Evolutionary conservation across 2,329 filamentous ascomycete species (phyloP).

Genomic region (Trichoderma atroviride): DNA sequence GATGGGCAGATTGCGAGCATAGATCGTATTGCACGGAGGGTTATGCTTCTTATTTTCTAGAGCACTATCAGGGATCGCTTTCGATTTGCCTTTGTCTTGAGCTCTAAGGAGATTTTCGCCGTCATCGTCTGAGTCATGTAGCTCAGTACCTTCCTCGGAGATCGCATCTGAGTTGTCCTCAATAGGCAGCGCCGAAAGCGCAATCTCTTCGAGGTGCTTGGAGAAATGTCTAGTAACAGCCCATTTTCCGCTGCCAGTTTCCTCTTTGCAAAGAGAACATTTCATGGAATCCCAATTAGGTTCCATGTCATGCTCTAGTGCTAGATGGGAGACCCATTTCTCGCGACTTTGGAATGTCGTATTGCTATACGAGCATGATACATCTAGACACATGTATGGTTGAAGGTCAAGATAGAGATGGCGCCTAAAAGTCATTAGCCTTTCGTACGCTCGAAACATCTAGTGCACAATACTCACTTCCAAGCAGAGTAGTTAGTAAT

Average conservation of each 20-base stretch:
- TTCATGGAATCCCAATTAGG: neutral
- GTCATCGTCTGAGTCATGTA: neutral
- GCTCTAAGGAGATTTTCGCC: neutral
- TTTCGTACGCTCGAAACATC: no score
- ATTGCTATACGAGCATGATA: neutral
- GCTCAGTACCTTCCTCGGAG: neutral
- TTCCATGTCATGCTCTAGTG: neutral
- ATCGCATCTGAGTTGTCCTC: neutral
- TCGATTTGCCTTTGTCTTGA: no score
- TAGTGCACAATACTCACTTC: neutral
- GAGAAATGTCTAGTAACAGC: neutral
- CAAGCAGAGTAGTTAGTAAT: neutral
- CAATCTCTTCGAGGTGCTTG: neutral
- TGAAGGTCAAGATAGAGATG: conserved; percentile 7
- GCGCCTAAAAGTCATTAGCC: neutral
- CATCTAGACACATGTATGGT: neutral
- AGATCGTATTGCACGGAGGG: no score
- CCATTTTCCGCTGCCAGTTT: neutral
- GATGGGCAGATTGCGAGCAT: no score
- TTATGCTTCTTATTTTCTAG: no score
- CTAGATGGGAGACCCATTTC: neutral
- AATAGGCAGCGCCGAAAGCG: neutral
- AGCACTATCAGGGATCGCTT: no score
- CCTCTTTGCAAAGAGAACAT: neutral
- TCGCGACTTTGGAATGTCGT: neutral